phyloP scores from a whole-genome alignment of 2,329 filamentous ascomycete genomes.

The Aurifilum marmelostoma region DNA sequence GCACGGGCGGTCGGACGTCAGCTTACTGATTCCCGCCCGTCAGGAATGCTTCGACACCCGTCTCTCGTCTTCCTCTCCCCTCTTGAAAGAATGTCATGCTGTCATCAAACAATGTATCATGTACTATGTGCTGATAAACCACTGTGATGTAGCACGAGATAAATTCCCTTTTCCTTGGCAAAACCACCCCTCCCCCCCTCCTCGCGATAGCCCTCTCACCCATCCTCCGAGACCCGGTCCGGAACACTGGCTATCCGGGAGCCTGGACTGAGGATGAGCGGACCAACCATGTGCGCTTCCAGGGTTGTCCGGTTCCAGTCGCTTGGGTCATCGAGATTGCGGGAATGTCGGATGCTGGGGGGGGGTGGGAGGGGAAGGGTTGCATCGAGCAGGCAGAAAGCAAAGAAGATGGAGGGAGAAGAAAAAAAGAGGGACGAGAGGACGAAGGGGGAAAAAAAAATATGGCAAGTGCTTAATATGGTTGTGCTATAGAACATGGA shows the following conservation, averaged over 20 bases:
- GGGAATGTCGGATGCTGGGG: constrained; percentile 9
- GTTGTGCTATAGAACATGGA: not conserved
- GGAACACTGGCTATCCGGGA: not conserved
- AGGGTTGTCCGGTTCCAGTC: constrained; percentile 4
- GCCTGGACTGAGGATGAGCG: not conserved
- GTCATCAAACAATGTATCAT: no score
- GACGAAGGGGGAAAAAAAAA: not conserved
- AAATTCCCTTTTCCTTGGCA: no score
- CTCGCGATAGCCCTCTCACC: not conserved
- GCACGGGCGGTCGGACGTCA: not conserved
- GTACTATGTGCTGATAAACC: no score
- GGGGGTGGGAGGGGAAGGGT: not conserved
- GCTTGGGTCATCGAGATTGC: constrained; percentile 19
- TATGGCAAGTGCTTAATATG: not conserved
- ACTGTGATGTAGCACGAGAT: no score
- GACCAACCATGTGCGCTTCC: constrained; percentile 2
- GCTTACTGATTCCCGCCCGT: not conserved
- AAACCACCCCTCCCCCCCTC: no score
- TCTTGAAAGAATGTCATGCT: no score
- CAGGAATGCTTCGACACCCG: no score
- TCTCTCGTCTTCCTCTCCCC: no score
- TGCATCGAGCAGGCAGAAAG: not conserved
- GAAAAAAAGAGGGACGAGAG: not conserved
- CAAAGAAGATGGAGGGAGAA: not conserved
- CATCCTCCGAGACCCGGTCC: not conserved